A percentile compares a stretch with the other conserved stretches of the same genome.
These are phyloP conservation scores for Porpolomopsis calyptriformis DNA, from an alignment of 768 basidiomycete species.

Conservation along the genomic window DNA sequence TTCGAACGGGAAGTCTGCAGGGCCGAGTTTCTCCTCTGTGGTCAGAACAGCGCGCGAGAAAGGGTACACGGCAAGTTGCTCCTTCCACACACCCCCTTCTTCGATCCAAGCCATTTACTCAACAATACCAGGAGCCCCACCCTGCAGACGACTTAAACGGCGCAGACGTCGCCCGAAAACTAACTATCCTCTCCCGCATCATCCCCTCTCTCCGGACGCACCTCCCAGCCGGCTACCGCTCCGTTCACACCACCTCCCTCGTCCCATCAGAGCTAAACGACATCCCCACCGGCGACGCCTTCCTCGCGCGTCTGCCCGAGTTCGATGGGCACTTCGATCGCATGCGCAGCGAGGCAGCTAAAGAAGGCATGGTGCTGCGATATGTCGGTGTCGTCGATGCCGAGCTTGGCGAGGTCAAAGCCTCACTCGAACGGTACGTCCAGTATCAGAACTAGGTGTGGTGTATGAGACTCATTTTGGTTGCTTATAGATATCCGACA, in stretches of 20 bases:
- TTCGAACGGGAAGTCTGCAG: slow-evolving; percentile 56
- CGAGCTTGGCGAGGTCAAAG: slow-evolving; percentile 58
- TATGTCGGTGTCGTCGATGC: slow-evolving; percentile 95
- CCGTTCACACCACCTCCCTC: slow-evolving; percentile 75
- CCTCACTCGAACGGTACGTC: slow-evolving; percentile 79
- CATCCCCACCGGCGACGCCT: slow-evolving; percentile 68
- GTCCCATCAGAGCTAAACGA: slow-evolving; percentile 67
- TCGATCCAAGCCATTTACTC: neutral
- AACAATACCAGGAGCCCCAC: slow-evolving; percentile 95
- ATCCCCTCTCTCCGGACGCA: slow-evolving; percentile 36
- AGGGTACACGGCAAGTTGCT: slow-evolving; percentile 76
- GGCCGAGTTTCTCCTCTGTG: slow-evolving; percentile 78
- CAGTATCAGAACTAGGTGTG: neutral
- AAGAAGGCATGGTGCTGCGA: slow-evolving; percentile 75
- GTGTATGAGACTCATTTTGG: neutral
- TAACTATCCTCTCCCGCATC: slow-evolving; percentile 86
- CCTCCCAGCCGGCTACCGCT: slow-evolving; percentile 40
- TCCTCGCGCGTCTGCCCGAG: slow-evolving; percentile 66
- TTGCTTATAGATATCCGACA: slow-evolving; percentile 57
- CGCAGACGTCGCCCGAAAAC: slow-evolving; percentile 92
- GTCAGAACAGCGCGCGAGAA: slow-evolving; percentile 82
- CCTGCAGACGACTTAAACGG: slow-evolving; percentile 96
- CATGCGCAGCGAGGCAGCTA: slow-evolving; percentile 66
- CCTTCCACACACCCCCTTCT: neutral
- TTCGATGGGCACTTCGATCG: slow-evolving; percentile 73